phyloP scores from a whole-genome alignment of 176 grass and related monocot genomes.

The Avena atlantica region DNA sequence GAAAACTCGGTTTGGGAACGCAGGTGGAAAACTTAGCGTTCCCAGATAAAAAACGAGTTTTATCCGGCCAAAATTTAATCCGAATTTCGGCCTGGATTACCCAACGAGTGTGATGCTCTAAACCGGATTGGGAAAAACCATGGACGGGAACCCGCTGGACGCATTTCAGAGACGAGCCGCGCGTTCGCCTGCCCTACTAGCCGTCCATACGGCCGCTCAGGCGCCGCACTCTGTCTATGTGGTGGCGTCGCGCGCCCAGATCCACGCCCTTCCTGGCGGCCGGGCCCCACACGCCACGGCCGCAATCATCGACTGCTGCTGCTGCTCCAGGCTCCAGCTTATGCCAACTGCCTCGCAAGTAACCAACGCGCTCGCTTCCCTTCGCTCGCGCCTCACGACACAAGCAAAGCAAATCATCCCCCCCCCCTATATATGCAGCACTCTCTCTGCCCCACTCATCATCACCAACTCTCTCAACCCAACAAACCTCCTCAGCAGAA shows the following conservation, averaged over 20 bases:
- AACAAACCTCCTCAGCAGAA: not conserved
- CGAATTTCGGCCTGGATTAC: too few species aligned
- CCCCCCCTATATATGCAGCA: too few species aligned
- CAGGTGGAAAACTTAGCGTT: too few species aligned
- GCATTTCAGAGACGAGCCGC: not conserved
- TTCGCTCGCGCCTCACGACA: not conserved
- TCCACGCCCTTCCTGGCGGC: constrained; percentile 15
- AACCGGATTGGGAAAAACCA: not conserved
- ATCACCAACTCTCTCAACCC: not conserved
- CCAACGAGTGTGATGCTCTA: too few species aligned
- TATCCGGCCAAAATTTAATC: too few species aligned
- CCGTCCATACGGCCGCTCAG: not conserved
- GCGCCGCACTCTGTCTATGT: too few species aligned
- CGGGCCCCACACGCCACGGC: constrained; percentile 34
- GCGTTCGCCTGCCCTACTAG: not conserved
- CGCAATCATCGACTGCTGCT: not conserved
- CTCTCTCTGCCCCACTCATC: not conserved
- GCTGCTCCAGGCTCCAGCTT: constrained; percentile 10
- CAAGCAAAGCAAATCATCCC: not conserved
- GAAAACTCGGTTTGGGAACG: too few species aligned
- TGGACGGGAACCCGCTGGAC: not conserved
- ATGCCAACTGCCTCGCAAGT: constrained; percentile 32
- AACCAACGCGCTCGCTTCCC: constrained; percentile 49
- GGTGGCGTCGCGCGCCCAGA: not conserved
- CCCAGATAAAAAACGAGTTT: too few species aligned